Conservation (phyloP, 2,329 filamentous ascomycete species). For the Neonectria magnoliae region DNA sequence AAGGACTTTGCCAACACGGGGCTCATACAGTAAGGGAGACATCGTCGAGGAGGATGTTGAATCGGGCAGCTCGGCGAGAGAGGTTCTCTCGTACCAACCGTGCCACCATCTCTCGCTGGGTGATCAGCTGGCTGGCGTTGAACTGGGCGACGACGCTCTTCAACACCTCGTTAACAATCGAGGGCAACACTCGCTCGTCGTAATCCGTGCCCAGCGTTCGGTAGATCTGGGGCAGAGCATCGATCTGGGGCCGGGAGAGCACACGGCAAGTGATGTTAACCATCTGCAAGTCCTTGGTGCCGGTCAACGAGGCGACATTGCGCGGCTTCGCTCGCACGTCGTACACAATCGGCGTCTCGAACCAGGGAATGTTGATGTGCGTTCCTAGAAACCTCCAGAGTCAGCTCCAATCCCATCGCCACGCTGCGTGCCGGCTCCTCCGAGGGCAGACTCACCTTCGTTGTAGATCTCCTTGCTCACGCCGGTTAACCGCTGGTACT, state of each 20-base stretch:
- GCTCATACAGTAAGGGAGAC: conserved; percentile 88
- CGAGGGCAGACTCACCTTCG: conserved; percentile 73
- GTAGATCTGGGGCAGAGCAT: conserved; percentile 95
- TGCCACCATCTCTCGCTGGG: conserved; percentile 97
- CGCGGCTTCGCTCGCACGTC: conserved; percentile 97
- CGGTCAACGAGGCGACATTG: conserved; percentile 95
- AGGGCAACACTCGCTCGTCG: conserved; percentile 94
- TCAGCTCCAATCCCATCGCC: conserved; percentile 29
- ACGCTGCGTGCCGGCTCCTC: conserved; percentile 21
- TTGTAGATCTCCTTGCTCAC: conserved; percentile 95
- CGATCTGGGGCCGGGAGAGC: conserved; percentile 87
- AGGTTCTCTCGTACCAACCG: conserved; percentile 92
- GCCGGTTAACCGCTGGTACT: conserved; percentile 92
- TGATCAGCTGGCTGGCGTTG: conserved; percentile 98
- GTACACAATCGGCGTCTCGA: conserved; percentile 96
- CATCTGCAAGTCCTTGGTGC: conserved; percentile 99
- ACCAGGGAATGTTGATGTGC: conserved; percentile 93
- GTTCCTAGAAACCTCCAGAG: conserved; percentile 69
- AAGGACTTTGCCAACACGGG: too few species aligned
- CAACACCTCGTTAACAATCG: conserved; percentile 97
- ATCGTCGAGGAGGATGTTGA: conserved; percentile 98
- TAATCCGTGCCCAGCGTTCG: conserved; percentile 94
- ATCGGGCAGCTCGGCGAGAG: conserved; percentile 87
- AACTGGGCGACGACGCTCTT: conserved; percentile 99
- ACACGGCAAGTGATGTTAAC: conserved; percentile 99